Evolutionary conservation across 768 basidiomycete species (phyloP).

Genomic region (Pulveroboletus sp.): DNA sequence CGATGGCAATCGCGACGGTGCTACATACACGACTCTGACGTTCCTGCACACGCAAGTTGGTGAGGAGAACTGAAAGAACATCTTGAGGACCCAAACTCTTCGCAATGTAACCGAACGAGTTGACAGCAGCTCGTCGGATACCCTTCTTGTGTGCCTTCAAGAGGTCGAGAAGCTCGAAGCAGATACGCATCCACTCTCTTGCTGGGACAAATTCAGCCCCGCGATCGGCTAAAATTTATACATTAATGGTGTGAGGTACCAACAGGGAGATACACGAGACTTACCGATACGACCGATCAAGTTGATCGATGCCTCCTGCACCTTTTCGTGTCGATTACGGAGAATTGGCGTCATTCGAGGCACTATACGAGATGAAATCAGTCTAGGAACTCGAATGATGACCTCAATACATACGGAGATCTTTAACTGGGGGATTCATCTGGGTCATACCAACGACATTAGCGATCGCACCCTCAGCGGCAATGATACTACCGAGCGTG

Average conservation of each 20-base stretch:
- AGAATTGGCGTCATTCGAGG: conserved; percentile 99
- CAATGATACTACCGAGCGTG: conserved; percentile 98
- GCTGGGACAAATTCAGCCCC: conserved; percentile 98
- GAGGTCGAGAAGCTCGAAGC: conserved; percentile 94
- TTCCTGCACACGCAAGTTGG: conserved; percentile 96
- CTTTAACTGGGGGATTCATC: conserved; percentile 99
- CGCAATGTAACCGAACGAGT: conserved; percentile 99
- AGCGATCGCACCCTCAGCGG: conserved; percentile 96
- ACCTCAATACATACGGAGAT: conserved; percentile 70
- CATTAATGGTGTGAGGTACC: conserved; percentile 2
- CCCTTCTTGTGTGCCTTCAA: conserved; percentile 99
- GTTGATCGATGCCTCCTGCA: conserved; percentile 99
- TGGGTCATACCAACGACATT: conserved; percentile 99
- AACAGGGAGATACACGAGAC: neutral
- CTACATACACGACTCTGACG: conserved; percentile 98
- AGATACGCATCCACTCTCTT: conserved; percentile 99
- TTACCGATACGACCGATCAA: conserved; percentile 92
- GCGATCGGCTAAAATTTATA: conserved; percentile 68
- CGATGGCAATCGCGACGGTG: conserved; percentile 96
- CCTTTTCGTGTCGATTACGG: conserved; percentile 97
- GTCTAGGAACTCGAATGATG: neutral
- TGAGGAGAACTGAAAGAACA: conserved; percentile 90
- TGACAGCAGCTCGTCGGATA: conserved; percentile 97
- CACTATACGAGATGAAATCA: conserved; percentile 45
- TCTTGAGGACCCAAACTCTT: conserved; percentile 99